phyloP scores from a whole-genome alignment of 306 rosid species.

The Quercus variabilis region DNA sequence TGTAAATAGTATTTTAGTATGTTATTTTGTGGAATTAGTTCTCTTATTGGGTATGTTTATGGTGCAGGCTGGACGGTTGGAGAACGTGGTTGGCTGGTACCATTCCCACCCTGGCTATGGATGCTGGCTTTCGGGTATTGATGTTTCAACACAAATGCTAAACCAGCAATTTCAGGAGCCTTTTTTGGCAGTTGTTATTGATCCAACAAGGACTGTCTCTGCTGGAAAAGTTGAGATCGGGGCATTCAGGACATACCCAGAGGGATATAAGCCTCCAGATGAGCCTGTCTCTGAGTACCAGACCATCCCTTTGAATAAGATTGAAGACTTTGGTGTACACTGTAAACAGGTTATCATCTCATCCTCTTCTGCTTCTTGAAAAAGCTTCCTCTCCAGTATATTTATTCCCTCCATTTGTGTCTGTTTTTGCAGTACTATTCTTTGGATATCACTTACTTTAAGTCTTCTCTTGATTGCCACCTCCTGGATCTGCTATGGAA shows the following conservation, averaged over 20 bases:
- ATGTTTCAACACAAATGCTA: conserved; percentile 91
- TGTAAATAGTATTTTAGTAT: not conserved
- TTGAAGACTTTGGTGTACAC: conserved; percentile 98
- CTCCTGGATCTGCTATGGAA: conserved; percentile 95
- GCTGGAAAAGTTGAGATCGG: conserved; percentile 99
- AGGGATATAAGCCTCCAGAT: conserved; percentile 89
- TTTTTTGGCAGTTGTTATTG: conserved; percentile 89
- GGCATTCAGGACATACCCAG: conserved; percentile 97
- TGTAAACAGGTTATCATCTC: conserved; percentile 72
- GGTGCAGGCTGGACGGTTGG: conserved; percentile 82
- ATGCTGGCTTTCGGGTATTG: conserved; percentile 98
- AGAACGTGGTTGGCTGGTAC: conserved; percentile 97
- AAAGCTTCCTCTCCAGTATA: not conserved
- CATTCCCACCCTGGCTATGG: conserved; percentile 99
- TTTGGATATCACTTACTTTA: conserved; percentile 90
- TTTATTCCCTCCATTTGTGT: conserved; percentile 15
- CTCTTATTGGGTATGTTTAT: not conserved
- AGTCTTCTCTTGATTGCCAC: conserved; percentile 90
- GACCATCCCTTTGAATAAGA: conserved; percentile 90
- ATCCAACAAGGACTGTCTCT: conserved; percentile 90
- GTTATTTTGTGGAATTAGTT: not conserved
- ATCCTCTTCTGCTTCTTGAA: not conserved
- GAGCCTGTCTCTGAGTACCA: conserved; percentile 94
- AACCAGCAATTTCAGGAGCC: conserved; percentile 96
- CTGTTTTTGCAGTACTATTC: conserved; percentile 75